Evolutionary conservation across 257 asterid genomes (phyloP), one percentile per base, ranked within the genome.

Genomic region (Fraxinus pennsylvanica): DNA sequence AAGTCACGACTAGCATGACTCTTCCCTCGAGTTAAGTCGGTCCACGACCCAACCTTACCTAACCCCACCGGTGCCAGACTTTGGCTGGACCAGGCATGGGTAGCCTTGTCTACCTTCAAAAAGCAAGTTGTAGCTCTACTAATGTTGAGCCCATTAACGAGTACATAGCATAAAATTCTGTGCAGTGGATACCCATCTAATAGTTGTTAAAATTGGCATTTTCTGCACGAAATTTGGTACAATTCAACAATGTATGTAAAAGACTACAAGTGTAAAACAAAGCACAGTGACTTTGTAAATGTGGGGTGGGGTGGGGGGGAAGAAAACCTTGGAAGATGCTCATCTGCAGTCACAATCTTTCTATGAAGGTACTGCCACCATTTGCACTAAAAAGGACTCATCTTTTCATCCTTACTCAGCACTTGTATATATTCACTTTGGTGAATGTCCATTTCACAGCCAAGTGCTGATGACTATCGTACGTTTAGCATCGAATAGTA

Each of bases 131-230:
- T 47, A 69, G 65, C 45, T 77, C 78, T 83, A 79, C 76, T 52
- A 73, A 80, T 21, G 68, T 69, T 72, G 30, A 80, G 76, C 47
- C 81, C 73, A 82, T 52, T 72, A 36, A 12, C 76, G 30, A 7
- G 66, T 32, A 71, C 43, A 68, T 45, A 27, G 67, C 79, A 73
- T 66, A 29, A 38, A 78, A 81, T 66, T 75, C 14, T 14, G 76
- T 81, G 79, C 41, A 79, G 78, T 71, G 41, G 29, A 19, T 77
- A 39, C 59, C 77, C 80, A 72, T 81, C 85, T 73, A 82, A 57
- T 82, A 9, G 43, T 79, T 67, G 75, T 54, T 35, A 74, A 32
- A 30, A 77, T 77, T 74, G 81, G 82, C 74, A 50, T 66, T 14
- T 35, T 61, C 65, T 61, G 76, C 43, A 36, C 5, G 19, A 33